Evolutionary conservation across 768 basidiomycete genomes (phyloP).

Genomic region (Coprinellus micaceus): DNA sequence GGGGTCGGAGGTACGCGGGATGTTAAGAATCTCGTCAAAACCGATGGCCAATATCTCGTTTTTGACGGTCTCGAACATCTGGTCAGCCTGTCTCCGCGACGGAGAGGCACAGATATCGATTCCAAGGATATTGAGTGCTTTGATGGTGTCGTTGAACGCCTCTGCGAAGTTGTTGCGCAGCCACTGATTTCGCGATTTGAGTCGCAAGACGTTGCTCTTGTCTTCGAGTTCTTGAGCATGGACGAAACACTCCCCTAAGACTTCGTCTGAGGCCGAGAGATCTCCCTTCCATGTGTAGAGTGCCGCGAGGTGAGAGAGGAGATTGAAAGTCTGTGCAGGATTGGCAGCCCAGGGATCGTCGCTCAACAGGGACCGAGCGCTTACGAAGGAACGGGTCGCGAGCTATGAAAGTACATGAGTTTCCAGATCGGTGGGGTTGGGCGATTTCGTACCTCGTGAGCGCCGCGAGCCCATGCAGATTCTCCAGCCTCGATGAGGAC

Average conservation of each 20-base stretch:
- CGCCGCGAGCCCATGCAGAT: constrained; percentile 67
- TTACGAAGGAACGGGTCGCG: constrained; percentile 58
- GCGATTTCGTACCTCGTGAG: constrained; percentile 55
- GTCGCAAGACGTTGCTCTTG: constrained; percentile 50
- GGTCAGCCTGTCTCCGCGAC: constrained; percentile 50
- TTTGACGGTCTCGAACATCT: constrained; percentile 68
- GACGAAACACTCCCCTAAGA: constrained; percentile 51
- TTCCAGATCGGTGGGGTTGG: neutral
- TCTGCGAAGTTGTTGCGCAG: constrained; percentile 51
- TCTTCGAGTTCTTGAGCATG: constrained; percentile 51
- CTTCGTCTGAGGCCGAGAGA: constrained; percentile 46
- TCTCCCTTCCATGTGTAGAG: constrained; percentile 68
- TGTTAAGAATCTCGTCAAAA: constrained; percentile 61
- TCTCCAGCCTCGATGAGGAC: constrained; percentile 67
- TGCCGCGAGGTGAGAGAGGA: constrained; percentile 60
- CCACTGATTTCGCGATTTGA: constrained; percentile 64
- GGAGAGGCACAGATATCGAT: constrained; percentile 57
- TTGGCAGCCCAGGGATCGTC: constrained; percentile 52
- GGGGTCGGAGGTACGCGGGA: constrained; percentile 58
- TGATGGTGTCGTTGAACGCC: constrained; percentile 55
- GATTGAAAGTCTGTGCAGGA: constrained; percentile 44
- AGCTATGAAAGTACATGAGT: constrained; percentile 34
- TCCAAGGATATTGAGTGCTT: constrained; percentile 58
- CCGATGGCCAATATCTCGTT: constrained; percentile 68
- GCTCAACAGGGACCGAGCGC: constrained; percentile 52